Conservation (phyloP, 1,284 basidiomycete genomes). For the Tilletiopsis washingtonensis region DNA sequence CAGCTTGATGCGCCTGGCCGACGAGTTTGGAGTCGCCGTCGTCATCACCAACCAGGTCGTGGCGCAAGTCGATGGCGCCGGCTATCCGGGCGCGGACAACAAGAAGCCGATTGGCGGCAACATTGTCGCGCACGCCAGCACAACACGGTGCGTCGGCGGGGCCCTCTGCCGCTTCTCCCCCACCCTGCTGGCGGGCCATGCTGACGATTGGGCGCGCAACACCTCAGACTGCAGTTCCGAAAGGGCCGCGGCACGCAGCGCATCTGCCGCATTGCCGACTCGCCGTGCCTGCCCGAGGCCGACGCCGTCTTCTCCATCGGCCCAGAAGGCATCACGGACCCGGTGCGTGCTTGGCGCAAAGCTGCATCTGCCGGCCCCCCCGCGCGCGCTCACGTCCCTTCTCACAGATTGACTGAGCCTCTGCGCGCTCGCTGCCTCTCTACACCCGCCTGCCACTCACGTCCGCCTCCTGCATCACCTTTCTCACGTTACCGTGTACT, state of each 20-base stretch:
- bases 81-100: conserved; percentile 59
- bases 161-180: too few species aligned
- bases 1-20: conserved; percentile 83
- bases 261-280: conserved; percentile 95
- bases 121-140: conserved; percentile 48
- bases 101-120: conserved; percentile 77
- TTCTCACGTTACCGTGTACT: too few species aligned
- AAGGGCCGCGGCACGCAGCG: conserved; percentile 89
- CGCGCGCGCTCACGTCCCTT: too few species aligned
- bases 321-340: conserved; percentile 48
- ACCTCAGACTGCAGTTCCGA: conserved; percentile 49
- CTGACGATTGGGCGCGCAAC: conserved; percentile 2
- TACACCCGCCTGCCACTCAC: too few species aligned
- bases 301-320: conserved; percentile 89
- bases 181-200: neutral
- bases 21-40: conserved; percentile 96
- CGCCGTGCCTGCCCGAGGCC: conserved; percentile 92
- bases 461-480: too few species aligned
- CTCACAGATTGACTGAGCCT: too few species aligned
- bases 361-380: too few species aligned
- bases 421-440: too few species aligned
- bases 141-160: conserved; percentile 32
- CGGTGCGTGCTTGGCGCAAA: too few species aligned
- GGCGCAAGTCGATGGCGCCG: conserved; percentile 87
- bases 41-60: conserved; percentile 98